phyloP scores from a whole-genome alignment of 768 basidiomycete genomes.

The Leucogyrophana mollusca region DNA sequence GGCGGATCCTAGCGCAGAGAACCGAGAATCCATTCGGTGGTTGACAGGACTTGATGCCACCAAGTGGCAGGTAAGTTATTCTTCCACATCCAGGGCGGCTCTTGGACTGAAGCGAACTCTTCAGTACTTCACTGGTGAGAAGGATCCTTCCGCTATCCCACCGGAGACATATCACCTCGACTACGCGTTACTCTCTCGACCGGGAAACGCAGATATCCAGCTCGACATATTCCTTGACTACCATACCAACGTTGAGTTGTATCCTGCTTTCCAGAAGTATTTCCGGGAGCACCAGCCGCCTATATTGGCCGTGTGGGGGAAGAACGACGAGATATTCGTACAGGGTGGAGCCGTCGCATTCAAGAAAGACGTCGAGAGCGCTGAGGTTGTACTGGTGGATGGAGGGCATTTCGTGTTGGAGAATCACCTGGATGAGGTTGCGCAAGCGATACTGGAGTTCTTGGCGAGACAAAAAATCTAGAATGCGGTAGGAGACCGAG shows the following conservation, averaged over 20 bases:
- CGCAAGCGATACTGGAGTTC: conserved; percentile 27
- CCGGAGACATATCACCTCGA: conserved; percentile 44
- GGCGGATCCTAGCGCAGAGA: conserved; percentile 25
- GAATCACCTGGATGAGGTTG: conserved; percentile 37
- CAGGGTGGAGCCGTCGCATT: conserved; percentile 44
- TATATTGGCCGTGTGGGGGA: conserved; percentile 48
- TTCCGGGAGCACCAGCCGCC: conserved; percentile 38
- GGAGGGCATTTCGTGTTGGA: conserved; percentile 50
- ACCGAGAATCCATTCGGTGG: conserved; percentile 21
- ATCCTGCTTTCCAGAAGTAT: conserved; percentile 45
- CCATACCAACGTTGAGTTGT: conserved; percentile 39
- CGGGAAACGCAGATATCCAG: conserved; percentile 41
- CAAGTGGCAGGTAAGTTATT: conserved; percentile 29
- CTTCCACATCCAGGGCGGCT: not conserved
- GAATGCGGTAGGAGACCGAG: too few species aligned
- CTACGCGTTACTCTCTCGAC: conserved; percentile 36
- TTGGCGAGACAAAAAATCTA: conserved; percentile 20
- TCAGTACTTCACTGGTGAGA: conserved; percentile 38
- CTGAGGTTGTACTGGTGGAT: conserved; percentile 39
- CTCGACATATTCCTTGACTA: conserved; percentile 42
- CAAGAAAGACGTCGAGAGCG: conserved; percentile 35
- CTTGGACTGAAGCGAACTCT: not conserved
- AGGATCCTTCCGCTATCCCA: conserved; percentile 32
- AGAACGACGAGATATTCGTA: conserved; percentile 42
- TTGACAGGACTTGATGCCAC: conserved; percentile 30